phyloP scores from a whole-genome alignment of 2,329 filamentous ascomycete species.

The Pseudogymnoascus sp. region DNA sequence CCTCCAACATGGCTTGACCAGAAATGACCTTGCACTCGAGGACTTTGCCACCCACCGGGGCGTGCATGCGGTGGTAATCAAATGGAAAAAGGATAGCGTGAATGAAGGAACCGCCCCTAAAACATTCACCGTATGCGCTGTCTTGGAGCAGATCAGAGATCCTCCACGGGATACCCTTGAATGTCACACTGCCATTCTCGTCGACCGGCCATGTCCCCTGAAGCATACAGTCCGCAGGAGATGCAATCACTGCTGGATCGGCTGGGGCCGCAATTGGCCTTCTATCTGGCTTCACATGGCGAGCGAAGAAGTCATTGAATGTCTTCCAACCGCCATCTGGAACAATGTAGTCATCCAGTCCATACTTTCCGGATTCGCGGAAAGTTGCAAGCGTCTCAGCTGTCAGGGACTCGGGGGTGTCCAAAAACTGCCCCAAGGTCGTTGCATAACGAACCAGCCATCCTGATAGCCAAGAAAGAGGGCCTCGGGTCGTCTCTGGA shows the following conservation, averaged over 20 bases:
- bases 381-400: constrained; percentile 28
- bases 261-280: constrained; percentile 27
- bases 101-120: constrained; percentile 15
- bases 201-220: constrained; percentile 21
- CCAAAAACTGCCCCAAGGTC: constrained; percentile 31
- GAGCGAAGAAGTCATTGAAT: constrained; percentile 38
- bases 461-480: too few species aligned
- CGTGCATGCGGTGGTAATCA: too few species aligned
- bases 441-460: too few species aligned
- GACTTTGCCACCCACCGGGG: too few species aligned
- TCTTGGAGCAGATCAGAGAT: constrained; percentile 32
- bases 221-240: constrained; percentile 35
- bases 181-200: constrained; percentile 23
- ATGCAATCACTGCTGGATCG: constrained; percentile 40
- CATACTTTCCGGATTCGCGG: constrained; percentile 27
- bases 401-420: constrained; percentile 29
- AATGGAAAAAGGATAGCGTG: too few species aligned
- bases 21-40: too few species aligned
- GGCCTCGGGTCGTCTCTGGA: too few species aligned
- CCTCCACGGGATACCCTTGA: constrained; percentile 35
- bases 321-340: constrained; percentile 30
- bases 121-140: constrained; percentile 27
- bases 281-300: constrained; percentile 30
- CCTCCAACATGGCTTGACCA: too few species aligned
- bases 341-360: constrained; percentile 27